A percentile compares a stretch with the other conserved stretches of the same genome.
phyloP scores from a whole-genome alignment of 495 filamentous ascomycete species.

The Penicillium maclennaniae region DNA sequence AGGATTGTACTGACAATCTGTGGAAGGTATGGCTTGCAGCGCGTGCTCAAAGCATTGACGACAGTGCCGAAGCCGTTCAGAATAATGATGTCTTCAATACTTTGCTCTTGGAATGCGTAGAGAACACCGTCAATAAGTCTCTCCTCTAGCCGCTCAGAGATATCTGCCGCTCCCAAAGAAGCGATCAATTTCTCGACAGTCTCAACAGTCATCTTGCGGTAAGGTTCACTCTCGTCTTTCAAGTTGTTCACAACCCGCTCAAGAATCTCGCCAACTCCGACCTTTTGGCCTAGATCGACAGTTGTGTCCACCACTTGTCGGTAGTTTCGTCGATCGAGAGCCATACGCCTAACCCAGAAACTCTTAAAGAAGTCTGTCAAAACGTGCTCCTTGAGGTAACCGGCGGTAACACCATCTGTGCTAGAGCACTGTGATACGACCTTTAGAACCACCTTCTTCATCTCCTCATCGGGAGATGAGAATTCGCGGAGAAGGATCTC shows the following conservation, averaged over 20 bases:
- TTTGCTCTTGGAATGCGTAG: constrained; percentile 97
- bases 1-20: constrained; percentile 96
- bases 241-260: constrained; percentile 91
- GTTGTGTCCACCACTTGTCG: constrained; percentile 97
- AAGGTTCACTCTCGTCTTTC: constrained; percentile 97
- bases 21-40: constrained; percentile 93
- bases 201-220: constrained; percentile 98
- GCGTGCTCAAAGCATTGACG: constrained; percentile 88
- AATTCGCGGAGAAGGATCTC: constrained; percentile 96
- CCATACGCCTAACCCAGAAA: constrained; percentile 98
- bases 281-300: constrained; percentile 95
- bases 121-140: constrained; percentile 94
- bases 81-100: constrained; percentile 92
- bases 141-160: constrained; percentile 88
- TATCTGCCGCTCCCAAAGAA: constrained; percentile 86
- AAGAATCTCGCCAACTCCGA: constrained; percentile 90
- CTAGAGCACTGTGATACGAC: constrained; percentile 96
- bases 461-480: constrained; percentile 94
- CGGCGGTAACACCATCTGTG: constrained; percentile 90
- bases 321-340: constrained; percentile 94
- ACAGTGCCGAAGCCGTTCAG: constrained; percentile 99
- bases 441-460: constrained; percentile 99
- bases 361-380: constrained; percentile 96
- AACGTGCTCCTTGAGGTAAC: constrained; percentile 92
- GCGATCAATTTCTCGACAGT: constrained; percentile 95